Conservation (phyloP, 192 early-diverging fungal species). For the Coemansia sp. region DNA sequence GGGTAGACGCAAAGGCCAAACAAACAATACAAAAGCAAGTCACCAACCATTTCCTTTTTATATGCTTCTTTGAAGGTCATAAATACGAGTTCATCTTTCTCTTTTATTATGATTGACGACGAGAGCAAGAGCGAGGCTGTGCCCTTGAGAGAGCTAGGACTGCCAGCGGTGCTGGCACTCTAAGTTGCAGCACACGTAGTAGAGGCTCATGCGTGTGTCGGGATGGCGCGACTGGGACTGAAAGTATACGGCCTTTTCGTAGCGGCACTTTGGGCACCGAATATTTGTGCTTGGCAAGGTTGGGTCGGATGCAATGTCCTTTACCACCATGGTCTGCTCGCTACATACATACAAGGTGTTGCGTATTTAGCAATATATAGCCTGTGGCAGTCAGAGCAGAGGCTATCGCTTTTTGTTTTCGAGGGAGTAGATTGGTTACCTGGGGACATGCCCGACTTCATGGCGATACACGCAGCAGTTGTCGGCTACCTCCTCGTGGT, state of each 20-base stretch:
- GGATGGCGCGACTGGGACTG: conserved; percentile 71
- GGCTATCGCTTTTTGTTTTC: background rate
- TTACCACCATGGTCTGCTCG: conserved; percentile 75
- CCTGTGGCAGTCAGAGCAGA: too few species aligned
- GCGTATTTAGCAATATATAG: background rate
- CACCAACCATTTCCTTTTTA: background rate
- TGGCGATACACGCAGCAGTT: conserved; percentile 77
- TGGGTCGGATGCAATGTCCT: conserved; percentile 76
- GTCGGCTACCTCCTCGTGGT: conserved; percentile 69
- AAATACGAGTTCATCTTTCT: conserved; percentile 1
- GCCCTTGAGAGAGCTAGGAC: conserved; percentile 19
- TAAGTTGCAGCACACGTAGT: conserved; percentile 75
- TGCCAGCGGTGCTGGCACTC: conserved; percentile 76
- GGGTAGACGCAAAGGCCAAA: conserved; percentile 51
- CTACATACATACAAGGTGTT: conserved; percentile 15
- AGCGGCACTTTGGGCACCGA: conserved; percentile 63
- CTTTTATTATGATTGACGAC: conserved; percentile 5
- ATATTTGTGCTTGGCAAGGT: conserved; percentile 70
- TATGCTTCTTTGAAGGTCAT: background rate
- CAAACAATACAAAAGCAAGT: background rate
- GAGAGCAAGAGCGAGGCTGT: too few species aligned
- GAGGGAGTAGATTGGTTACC: conserved; percentile 15
- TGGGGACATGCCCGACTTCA: conserved; percentile 64
- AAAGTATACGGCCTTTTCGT: conserved; percentile 73
- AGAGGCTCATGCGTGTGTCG: conserved; percentile 79